Evolutionary conservation across 768 basidiomycete genomes (phyloP).

Genomic region (Tubosaeta sp.): DNA sequence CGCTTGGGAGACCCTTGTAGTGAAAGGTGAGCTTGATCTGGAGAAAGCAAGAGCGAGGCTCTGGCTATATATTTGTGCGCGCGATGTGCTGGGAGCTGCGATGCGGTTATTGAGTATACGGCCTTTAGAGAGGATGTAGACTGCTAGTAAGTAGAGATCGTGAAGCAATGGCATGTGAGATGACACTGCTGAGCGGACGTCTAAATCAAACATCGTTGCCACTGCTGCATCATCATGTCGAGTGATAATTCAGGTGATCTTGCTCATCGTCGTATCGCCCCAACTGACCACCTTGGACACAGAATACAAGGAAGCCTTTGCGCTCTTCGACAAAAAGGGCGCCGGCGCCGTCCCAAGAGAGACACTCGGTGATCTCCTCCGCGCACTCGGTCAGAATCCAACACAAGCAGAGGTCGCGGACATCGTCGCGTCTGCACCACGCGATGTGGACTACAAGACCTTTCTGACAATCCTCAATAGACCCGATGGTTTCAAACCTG

Average conservation of each 20-base stretch:
- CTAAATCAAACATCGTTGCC: too few relatives aligned
- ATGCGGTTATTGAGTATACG: constrained; percentile 86
- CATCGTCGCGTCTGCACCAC: constrained; percentile 65
- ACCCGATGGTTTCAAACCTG: background rate
- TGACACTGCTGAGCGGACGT: too few relatives aligned
- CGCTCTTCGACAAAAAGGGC: constrained; percentile 96
- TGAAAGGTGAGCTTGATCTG: constrained; percentile 74
- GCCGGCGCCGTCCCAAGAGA: constrained; percentile 86
- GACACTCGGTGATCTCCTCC: constrained; percentile 85
- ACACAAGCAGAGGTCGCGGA: constrained; percentile 92
- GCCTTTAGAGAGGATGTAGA: constrained; percentile 89
- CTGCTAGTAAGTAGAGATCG: too few relatives aligned
- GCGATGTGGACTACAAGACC: constrained; percentile 89
- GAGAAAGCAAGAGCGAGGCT: constrained; percentile 80
- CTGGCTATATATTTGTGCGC: constrained; percentile 84
- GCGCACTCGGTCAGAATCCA: constrained; percentile 97
- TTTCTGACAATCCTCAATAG: constrained; percentile 87
- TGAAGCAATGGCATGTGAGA: too few relatives aligned
- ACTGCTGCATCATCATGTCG: constrained; percentile 4
- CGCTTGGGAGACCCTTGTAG: constrained; percentile 88
- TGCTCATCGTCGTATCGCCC: background rate
- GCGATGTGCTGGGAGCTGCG: constrained; percentile 83
- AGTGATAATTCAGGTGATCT: constrained; percentile 51
- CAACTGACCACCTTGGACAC: constrained; percentile 11
- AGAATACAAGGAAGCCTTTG: constrained; percentile 98